Evolutionary conservation across 352 stramenopile species (phyloP).

Genomic region (Phytophthora vignae): DNA sequence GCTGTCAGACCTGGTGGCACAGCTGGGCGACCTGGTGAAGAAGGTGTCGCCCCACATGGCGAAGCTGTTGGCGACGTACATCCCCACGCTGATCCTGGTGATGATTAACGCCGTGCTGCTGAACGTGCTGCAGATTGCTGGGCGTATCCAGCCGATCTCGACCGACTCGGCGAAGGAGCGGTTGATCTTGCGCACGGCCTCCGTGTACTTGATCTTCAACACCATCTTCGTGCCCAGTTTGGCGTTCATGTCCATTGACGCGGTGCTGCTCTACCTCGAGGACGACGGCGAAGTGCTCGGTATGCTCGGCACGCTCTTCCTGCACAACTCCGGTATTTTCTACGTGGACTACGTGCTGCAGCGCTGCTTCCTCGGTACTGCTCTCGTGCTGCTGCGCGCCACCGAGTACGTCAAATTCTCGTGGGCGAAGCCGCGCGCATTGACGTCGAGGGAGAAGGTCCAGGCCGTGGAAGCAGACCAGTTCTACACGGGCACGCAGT

Average conservation of each 20-base stretch:
- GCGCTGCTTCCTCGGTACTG: conserved; percentile 82
- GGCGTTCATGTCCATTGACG: conserved; percentile 89
- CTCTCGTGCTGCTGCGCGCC: conserved; percentile 74
- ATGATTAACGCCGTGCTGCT: conserved; percentile 89
- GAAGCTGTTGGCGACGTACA: conserved; percentile 80
- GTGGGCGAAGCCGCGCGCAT: conserved; percentile 78
- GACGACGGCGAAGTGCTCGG: conserved; percentile 78
- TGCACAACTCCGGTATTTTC: conserved; percentile 91
- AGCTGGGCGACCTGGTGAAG: conserved; percentile 64
- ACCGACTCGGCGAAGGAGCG: conserved; percentile 88
- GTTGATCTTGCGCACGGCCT: conserved; percentile 80
- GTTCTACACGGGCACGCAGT: conserved; percentile 89
- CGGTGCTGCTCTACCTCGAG: conserved; percentile 79
- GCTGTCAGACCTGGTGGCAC: conserved; percentile 73
- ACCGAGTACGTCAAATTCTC: conserved; percentile 87
- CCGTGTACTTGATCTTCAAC: conserved; percentile 90
- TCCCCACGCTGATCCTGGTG: conserved; percentile 87
- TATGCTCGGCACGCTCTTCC: conserved; percentile 85
- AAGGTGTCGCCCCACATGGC: conserved; percentile 81
- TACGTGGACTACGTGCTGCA: conserved; percentile 91
- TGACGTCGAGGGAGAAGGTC: conserved; percentile 79
- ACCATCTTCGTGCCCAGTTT: conserved; percentile 88
- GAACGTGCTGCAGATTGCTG: conserved; percentile 85
- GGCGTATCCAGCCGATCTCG: conserved; percentile 84
- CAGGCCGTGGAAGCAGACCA: conserved; percentile 74